Evolutionary conservation across 768 basidiomycete species (phyloP).

Genomic region (Podaxis carcinomalis): DNA sequence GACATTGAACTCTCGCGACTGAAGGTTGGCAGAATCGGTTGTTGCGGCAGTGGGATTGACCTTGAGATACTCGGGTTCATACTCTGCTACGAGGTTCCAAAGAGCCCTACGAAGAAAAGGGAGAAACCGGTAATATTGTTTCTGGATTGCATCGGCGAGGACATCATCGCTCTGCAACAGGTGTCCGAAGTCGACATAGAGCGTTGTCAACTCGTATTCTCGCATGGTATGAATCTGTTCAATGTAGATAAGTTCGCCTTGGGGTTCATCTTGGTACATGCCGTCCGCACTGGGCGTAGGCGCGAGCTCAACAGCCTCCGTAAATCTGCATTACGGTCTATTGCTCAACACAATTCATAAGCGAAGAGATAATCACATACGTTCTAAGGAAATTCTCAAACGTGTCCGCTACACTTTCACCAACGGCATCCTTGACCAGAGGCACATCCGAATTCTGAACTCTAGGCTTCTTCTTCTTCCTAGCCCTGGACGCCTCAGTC

Average conservation of each 20-base stretch:
- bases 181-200: slow-evolving; percentile 95
- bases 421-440: slow-evolving; percentile 88
- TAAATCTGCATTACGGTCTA: slow-evolving; percentile 54
- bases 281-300: slow-evolving; percentile 78
- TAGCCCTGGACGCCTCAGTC: slow-evolving; percentile 21
- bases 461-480: slow-evolving; percentile 40
- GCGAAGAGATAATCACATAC: slow-evolving; percentile 42
- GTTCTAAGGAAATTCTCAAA: slow-evolving; percentile 90
- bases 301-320: slow-evolving; percentile 74
- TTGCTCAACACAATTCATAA: neutral
- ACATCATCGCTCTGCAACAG: slow-evolving; percentile 88
- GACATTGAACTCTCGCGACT: slow-evolving; percentile 90
- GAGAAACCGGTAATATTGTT: slow-evolving; percentile 95
- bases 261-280: slow-evolving; percentile 44
- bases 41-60: slow-evolving; percentile 87
- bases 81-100: slow-evolving; percentile 83
- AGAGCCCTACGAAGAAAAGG: slow-evolving; percentile 92
- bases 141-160: slow-evolving; percentile 88
- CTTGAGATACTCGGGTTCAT: slow-evolving; percentile 92
- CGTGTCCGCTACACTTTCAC: slow-evolving; percentile 89
- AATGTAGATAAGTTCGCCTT: slow-evolving; percentile 76
- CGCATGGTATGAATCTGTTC: slow-evolving; percentile 95
- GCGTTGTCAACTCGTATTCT: slow-evolving; percentile 89
- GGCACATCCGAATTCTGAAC: slow-evolving; percentile 69
- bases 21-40: slow-evolving; percentile 82